Base-by-base conservation (phyloP, 2,329 filamentous ascomycete genomes). In the Pseudocercospora pini-densiflorae region DNA sequence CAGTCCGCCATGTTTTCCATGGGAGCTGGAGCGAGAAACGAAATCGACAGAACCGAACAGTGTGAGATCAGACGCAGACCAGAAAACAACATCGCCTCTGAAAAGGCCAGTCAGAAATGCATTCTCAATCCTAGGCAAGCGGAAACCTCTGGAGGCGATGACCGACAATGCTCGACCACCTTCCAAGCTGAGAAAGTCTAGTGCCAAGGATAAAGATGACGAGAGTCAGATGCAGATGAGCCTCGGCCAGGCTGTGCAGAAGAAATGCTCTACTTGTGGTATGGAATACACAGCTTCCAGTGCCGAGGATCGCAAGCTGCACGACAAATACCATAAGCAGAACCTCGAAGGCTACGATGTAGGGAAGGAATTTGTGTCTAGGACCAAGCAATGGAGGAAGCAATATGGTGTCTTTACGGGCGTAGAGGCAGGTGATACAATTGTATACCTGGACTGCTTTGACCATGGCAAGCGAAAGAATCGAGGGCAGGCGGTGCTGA, bases 271-370 rank as follows among this genome's bases (percentile, higher is more conserved):
- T 43, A 81, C 79, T 2, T 91, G 89, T 71, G 86, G 87, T 0
- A 91, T 91, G 89, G 86, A 89, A 61, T 91, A 90, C 71, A 83
- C 88, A 36, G 85, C 87, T 3, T 89, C 88, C 0, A 85, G 86
- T 59, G 77, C 81, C 6, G 87, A 89, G 72, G 89, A 91, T 71
- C 80, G 82, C n/a, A 84, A 83, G 6, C 73, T 90, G 62, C 89
- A 91, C 74, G 85, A 85, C 70, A 88, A 87, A 68, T 90, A 87
- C 70, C 89, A 90, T 74, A 84, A 85, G 40, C 85, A 87, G 78
- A 86, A 88, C 70, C 79, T 84, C 2, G 84, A 85, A 24, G 89
- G 89, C 1, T 84, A 90, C 21, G 86, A 89, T 69, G 80, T 90
- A 40, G 84, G 85, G 19, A 88, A 86, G 75, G 81, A 83, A 19